Evolutionary conservation across 495 filamentous ascomycete genomes (phyloP).

Genomic region (Aspergillus campestris): DNA sequence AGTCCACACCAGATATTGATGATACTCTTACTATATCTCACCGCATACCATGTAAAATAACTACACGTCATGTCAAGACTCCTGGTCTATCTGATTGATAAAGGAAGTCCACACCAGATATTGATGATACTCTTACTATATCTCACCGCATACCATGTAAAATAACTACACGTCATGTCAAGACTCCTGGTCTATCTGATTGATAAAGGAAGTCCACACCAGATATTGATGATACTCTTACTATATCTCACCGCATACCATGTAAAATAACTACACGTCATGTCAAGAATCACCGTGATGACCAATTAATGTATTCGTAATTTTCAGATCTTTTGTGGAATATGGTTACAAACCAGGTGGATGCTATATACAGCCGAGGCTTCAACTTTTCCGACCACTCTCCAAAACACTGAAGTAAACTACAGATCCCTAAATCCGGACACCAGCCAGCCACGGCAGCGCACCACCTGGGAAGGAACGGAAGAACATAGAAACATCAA

Average conservation of each 20-base stretch:
- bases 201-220: background rate
- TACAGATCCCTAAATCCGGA: slow-evolving; percentile 1
- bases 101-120: too few species aligned
- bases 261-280: too few species aligned
- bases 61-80: too few species aligned
- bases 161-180: too few species aligned
- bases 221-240: background rate
- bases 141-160: background rate
- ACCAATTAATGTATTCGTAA: slow-evolving; percentile 5
- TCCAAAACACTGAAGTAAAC: background rate
- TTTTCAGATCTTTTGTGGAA: slow-evolving; percentile 12
- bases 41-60: too few species aligned
- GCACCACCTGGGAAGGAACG: slow-evolving; percentile 20
- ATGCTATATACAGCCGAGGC: slow-evolving; percentile 20
- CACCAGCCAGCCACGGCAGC: slow-evolving; percentile 16
- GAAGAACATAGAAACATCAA: slow-evolving; percentile 18
- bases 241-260: background rate
- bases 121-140: background rate
- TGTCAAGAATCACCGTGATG: too few species aligned
- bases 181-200: background rate
- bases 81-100: background rate
- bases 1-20: background rate
- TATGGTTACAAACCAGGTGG: slow-evolving; percentile 23
- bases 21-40: background rate
- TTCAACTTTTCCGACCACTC: slow-evolving; percentile 4